Conservation (phyloP, 495 filamentous ascomycete genomes). For the Platismatia glauca region DNA sequence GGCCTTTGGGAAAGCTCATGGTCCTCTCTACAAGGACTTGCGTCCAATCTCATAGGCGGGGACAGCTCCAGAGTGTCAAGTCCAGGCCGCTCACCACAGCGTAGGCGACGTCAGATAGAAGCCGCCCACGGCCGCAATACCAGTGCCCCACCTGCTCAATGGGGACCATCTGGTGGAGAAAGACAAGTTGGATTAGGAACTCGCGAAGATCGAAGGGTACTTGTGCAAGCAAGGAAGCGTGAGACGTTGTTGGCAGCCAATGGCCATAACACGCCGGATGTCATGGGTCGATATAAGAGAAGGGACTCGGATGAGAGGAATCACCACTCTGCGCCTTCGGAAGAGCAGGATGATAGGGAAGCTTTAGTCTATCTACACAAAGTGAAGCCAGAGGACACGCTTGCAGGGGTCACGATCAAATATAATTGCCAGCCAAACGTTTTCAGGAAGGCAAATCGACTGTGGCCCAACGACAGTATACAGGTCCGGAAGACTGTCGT, state of each 20-base stretch:
- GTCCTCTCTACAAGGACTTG: slow-evolving; percentile 46
- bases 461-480: slow-evolving; percentile 88
- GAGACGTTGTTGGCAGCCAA: slow-evolving; percentile 51
- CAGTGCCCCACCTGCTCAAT: slow-evolving; percentile 36
- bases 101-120: slow-evolving; percentile 38
- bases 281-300: slow-evolving; percentile 45
- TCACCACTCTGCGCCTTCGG: slow-evolving; percentile 25
- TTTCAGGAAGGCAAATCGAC: slow-evolving; percentile 77
- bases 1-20: slow-evolving; percentile 45
- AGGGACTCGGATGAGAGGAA: slow-evolving; percentile 48
- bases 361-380: slow-evolving; percentile 83
- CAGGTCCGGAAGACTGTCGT: slow-evolving; percentile 73
- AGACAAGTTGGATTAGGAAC: slow-evolving; percentile 45
- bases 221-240: slow-evolving; percentile 54
- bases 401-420: slow-evolving; percentile 80
- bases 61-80: slow-evolving; percentile 31
- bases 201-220: slow-evolving; percentile 45
- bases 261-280: slow-evolving; percentile 38
- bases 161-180: slow-evolving; percentile 45
- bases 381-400: slow-evolving; percentile 71
- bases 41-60: slow-evolving; percentile 45
- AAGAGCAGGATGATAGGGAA: slow-evolving; percentile 52
- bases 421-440: slow-evolving; percentile 75
- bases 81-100: slow-evolving; percentile 28
- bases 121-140: slow-evolving; percentile 35